Evolutionary conservation across 345 rosid species (phyloP).

Genomic region (Citrus maxima): DNA sequence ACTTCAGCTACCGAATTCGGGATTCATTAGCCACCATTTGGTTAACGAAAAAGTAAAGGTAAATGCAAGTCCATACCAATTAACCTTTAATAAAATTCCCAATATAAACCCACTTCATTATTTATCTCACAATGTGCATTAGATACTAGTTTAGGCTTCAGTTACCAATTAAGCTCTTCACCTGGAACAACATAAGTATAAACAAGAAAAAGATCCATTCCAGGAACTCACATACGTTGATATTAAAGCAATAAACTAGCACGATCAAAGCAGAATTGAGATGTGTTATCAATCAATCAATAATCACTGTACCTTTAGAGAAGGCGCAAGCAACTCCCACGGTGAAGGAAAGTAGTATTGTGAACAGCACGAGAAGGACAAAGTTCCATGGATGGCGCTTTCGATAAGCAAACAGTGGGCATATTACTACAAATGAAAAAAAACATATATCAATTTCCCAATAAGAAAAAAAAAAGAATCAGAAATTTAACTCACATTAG

Average conservation of each 20-base stretch:
- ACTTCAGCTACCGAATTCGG: neutral
- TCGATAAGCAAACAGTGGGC: constrained; percentile 39
- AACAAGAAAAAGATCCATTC: neutral
- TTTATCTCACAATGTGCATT: neutral
- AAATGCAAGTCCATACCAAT: neutral
- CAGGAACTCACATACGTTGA: no score
- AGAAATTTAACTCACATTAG: no score
- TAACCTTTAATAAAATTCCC: neutral
- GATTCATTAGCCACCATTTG: neutral
- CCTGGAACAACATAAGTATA: neutral
- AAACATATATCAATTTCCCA: constrained; percentile 4
- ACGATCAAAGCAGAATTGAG: neutral
- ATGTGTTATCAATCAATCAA: no score
- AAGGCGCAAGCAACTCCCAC: constrained; percentile 58
- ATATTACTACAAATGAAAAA: constrained; percentile 38
- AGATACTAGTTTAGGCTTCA: neutral
- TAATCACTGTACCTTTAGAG: constrained; percentile 38
- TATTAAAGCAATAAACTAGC: neutral
- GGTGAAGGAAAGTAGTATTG: constrained; percentile 41
- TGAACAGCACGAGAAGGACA: constrained; percentile 48
- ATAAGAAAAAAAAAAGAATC: neutral
- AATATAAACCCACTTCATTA: no score
- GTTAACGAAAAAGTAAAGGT: neutral
- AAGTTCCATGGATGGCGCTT: constrained; percentile 58
- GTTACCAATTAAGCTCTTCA: neutral